Percentiles rank a stretch among this genome's conserved stretches.
These are phyloP conservation scores for Cnidoscolus chayamansa DNA, from an alignment of 441 rosid species.

Conservation along the genomic window DNA sequence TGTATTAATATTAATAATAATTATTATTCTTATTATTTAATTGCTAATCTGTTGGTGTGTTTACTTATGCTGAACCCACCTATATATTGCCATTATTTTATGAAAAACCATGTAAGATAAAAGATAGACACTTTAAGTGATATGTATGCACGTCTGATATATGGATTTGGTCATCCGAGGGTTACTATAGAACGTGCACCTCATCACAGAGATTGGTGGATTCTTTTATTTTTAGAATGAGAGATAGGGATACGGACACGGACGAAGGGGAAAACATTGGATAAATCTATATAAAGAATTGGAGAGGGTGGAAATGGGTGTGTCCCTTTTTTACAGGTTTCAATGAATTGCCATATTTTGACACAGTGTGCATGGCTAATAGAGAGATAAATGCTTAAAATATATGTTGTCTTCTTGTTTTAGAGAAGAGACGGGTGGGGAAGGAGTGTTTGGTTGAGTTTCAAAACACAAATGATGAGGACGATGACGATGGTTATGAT, in stretches of 20 bases:
- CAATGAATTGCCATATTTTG: constrained; percentile 18
- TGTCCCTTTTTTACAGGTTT: constrained; percentile 4
- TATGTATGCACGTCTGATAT: too few relatives aligned
- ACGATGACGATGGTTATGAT: constrained; percentile 41
- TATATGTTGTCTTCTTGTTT: background rate
- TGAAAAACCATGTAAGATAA: too few relatives aligned
- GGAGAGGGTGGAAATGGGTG: constrained; percentile 22
- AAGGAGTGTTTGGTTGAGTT: constrained; percentile 24
- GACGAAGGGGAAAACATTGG: constrained; percentile 8
- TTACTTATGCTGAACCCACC: too few relatives aligned
- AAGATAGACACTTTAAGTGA: too few relatives aligned
- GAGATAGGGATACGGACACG: background rate
- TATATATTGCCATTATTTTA: too few relatives aligned
- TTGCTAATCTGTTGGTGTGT: background rate
- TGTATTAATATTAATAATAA: too few relatives aligned
- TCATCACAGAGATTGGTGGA: too few relatives aligned
- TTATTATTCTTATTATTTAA: background rate
- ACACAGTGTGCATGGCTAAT: constrained; percentile 19
- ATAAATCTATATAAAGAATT: constrained; percentile 23
- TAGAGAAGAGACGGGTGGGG: constrained; percentile 10
- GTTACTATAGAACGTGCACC: too few relatives aligned
- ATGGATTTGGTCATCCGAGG: too few relatives aligned
- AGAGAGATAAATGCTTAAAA: background rate
- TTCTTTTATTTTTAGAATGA: too few relatives aligned
- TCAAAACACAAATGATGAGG: constrained; percentile 49